Conservation (phyloP, 2,329 filamentous ascomycete species). For the Penicillium sp. region DNA sequence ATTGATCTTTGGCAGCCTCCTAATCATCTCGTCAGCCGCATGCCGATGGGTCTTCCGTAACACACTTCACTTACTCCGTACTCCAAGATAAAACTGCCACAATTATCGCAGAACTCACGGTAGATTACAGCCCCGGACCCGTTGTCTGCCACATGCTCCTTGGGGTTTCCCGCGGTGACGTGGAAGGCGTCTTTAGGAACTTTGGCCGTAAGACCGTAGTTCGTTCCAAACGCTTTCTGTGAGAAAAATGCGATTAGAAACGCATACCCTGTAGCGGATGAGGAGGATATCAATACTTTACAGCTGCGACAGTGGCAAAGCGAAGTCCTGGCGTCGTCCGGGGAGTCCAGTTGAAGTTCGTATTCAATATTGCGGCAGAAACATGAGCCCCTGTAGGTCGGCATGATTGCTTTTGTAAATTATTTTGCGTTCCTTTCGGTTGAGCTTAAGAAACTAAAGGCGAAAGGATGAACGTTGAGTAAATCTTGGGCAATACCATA, state of each 20-base stretch:
- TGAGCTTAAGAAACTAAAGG: not conserved
- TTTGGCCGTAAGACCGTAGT: conserved; percentile 54
- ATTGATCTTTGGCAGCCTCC: conserved; percentile 34
- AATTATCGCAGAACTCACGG: conserved; percentile 54
- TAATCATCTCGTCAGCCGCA: conserved; percentile 8
- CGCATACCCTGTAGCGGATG: not conserved
- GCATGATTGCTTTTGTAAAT: conserved; percentile 20
- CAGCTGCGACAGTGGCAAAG: conserved; percentile 56
- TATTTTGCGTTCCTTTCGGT: not conserved
- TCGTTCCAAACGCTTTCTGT: conserved; percentile 52
- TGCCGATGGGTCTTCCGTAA: rapidly evolving
- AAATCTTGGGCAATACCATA: not conserved
- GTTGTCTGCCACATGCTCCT: conserved; percentile 51
- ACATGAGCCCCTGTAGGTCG: conserved; percentile 43
- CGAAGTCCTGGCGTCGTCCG: conserved; percentile 51
- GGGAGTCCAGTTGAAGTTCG: conserved; percentile 43
- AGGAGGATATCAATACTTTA: conserved; percentile 36
- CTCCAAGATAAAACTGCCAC: conserved; percentile 53
- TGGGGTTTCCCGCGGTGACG: conserved; percentile 41
- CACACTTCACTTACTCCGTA: conserved; percentile 45
- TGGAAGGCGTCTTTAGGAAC: conserved; percentile 46
- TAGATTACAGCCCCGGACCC: conserved; percentile 48
- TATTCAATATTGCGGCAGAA: conserved; percentile 52
- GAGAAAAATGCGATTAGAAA: not conserved
- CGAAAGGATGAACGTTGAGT: not conserved